Conservation (phyloP, 2,329 filamentous ascomycete species). For the Exophiala aquamarina region DNA sequence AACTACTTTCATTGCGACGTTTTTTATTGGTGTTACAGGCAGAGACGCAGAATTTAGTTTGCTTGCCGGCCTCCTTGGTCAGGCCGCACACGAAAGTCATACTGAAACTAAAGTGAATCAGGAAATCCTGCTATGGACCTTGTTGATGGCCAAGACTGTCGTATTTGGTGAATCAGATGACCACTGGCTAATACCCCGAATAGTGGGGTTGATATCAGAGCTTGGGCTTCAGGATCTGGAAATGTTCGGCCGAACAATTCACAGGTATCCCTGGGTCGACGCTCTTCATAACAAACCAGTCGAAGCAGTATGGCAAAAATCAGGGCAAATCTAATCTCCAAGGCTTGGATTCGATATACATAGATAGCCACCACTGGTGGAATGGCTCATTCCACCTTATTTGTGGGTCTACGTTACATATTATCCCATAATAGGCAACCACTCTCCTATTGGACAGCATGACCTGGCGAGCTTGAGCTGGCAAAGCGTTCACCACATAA, state of each 20-base stretch:
- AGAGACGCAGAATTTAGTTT: not conserved
- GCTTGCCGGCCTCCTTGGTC: not conserved
- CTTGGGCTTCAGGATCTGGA: not conserved
- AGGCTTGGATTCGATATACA: no score
- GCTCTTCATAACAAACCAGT: not conserved
- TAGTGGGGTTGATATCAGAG: not conserved
- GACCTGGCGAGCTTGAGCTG: no score
- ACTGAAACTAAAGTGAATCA: not conserved
- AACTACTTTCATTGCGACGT: not conserved
- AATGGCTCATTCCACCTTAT: no score
- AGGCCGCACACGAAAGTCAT: not conserved
- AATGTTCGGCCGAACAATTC: not conserved
- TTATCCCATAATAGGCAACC: no score
- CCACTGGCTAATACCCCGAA: not conserved
- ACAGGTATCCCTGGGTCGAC: slow-evolving; percentile 2
- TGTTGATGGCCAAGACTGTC: not conserved
- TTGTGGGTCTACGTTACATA: no score
- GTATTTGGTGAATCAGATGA: not conserved
- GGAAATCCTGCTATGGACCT: slow-evolving; percentile 1
- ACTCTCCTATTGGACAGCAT: no score
- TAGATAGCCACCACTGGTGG: no score
- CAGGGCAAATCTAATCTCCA: not conserved
- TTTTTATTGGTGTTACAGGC: not conserved
- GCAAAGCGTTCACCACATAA: no score
- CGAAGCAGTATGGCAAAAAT: not conserved